Base-by-base conservation (phyloP, 345 rosid species). In the Cardamine occulta region DNA sequence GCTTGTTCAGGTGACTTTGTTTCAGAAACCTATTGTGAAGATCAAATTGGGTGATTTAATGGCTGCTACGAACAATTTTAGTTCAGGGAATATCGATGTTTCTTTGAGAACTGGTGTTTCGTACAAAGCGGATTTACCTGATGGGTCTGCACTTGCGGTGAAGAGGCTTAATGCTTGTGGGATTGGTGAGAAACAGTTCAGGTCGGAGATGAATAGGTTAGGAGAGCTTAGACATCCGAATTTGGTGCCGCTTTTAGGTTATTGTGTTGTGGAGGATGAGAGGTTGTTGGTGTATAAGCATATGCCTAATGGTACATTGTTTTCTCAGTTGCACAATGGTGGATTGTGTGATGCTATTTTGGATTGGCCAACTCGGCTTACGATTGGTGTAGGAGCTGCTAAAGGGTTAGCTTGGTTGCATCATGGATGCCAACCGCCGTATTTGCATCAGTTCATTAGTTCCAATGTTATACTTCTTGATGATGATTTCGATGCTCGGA, bases 331-430 rank as follows among this genome's bases (percentile, higher is more conserved):
- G 54, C 90, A 88, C 60, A 58, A 68, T 40, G 81, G 70, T 74
- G 82, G 79, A 10, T 17, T 65, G 29, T 26, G 67, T 51, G 59
- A 67, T 70, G 79, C 61, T 65, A 55, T 54, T 31, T 68, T 86
- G 73, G 85, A 85, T 67, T 88, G 93, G 93, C 82, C 81, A 2
- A 73, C 80, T 28, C 82, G 93, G 86, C 75, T 86, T 57, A 69
- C 40, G 73, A 84, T 88, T 3, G 87, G 90, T 2, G 61, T 86
- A 2, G 90, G 93, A 10, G 86, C 88, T 0, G 88, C 90, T 4
- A 79, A 83, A 78, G 93, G 93, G 1, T 70, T 86, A 31, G 93
- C 90, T 68, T 88, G 93, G 93, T 79, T 88, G 48, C 93, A 88
- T 51, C 93, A 86, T 40, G 90, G 88, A 15, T 84, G 89, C 57